phyloP scores from a whole-genome alignment of 805 yeast genomes.

The Zygosaccharomyces bisporus region DNA sequence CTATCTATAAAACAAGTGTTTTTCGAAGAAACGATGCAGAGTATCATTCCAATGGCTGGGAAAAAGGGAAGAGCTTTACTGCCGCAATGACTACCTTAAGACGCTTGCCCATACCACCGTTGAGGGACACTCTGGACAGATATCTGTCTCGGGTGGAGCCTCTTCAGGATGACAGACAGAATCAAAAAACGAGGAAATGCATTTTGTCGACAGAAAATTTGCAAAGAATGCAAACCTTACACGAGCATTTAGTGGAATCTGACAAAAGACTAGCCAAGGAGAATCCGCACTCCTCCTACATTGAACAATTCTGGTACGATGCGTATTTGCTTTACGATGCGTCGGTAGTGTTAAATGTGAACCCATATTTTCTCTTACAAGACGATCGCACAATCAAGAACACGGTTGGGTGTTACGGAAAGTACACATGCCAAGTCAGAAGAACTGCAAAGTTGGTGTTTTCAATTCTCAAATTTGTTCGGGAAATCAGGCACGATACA shows the following conservation, averaged over 20 bases:
- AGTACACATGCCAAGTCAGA: slow-evolving; percentile 52
- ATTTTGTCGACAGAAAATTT: slow-evolving; percentile 26
- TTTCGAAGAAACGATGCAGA: too few relatives aligned
- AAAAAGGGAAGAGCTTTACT: too few relatives aligned
- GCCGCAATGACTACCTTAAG: slow-evolving; percentile 3
- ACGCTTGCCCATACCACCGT: slow-evolving; percentile 72
- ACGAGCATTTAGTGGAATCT: slow-evolving; percentile 50
- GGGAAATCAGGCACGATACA: slow-evolving; percentile 72
- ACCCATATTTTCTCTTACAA: slow-evolving; percentile 85
- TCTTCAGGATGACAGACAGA: slow-evolving; percentile 73
- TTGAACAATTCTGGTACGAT: slow-evolving; percentile 94
- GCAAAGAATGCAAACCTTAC: slow-evolving; percentile 48
- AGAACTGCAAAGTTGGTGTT: slow-evolving; percentile 77
- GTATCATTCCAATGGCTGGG: too few relatives aligned
- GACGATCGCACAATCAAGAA: slow-evolving; percentile 71
- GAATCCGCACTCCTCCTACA: slow-evolving; percentile 66
- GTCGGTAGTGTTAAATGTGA: slow-evolving; percentile 85
- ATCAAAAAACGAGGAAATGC: slow-evolving; percentile 54
- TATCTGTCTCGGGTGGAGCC: slow-evolving; percentile 72
- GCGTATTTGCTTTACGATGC: slow-evolving; percentile 83
- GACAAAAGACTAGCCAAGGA: slow-evolving; percentile 64
- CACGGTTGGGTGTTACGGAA: slow-evolving; percentile 35
- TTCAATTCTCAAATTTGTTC: slow-evolving; percentile 72
- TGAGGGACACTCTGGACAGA: slow-evolving; percentile 59
- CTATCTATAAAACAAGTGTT: neutral